Conservation (phyloP, 2,329 filamentous ascomycete species). For the Alternaria triticimaculans region DNA sequence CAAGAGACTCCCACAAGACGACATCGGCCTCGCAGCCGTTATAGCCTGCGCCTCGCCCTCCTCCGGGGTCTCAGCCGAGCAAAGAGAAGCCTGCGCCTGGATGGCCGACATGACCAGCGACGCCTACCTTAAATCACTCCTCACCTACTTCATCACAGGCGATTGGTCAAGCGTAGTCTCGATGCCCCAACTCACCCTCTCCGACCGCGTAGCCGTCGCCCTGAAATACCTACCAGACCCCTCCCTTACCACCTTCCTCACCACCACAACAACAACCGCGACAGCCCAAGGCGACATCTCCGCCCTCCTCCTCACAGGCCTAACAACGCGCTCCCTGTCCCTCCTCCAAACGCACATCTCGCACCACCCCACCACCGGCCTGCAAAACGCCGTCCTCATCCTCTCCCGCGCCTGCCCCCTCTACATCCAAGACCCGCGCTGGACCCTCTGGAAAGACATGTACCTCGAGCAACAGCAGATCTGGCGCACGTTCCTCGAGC, state of each 20-base stretch:
- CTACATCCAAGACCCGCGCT: constrained; percentile 79
- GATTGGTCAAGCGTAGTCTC: constrained; percentile 78
- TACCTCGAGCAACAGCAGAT: constrained; percentile 74
- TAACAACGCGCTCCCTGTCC: constrained; percentile 74
- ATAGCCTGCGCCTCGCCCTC: constrained; percentile 54
- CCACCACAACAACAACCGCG: constrained; percentile 63
- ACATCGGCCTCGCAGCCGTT: constrained; percentile 57
- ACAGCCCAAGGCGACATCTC: constrained; percentile 74
- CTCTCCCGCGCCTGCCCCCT: constrained; percentile 75
- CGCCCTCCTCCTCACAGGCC: constrained; percentile 78
- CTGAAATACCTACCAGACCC: constrained; percentile 71
- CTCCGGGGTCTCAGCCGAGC: constrained; percentile 59
- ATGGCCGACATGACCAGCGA: constrained; percentile 72
- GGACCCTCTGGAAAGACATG: constrained; percentile 77
- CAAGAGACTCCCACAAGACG: constrained; percentile 63
- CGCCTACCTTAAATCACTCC: constrained; percentile 80
- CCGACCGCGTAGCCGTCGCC: constrained; percentile 77
- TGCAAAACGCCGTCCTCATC: constrained; percentile 79
- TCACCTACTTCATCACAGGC: constrained; percentile 76
- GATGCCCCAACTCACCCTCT: constrained; percentile 74
- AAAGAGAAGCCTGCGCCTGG: constrained; percentile 67
- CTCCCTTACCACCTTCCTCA: constrained; percentile 53
- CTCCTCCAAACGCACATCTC: constrained; percentile 78
- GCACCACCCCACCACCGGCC: constrained; percentile 69
- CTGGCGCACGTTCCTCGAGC: constrained; percentile 73